Evolutionary conservation across 305 asterid species (phyloP), one percentile per base, ranked within the genome.

Genomic region (Petunia hybrid): DNA sequence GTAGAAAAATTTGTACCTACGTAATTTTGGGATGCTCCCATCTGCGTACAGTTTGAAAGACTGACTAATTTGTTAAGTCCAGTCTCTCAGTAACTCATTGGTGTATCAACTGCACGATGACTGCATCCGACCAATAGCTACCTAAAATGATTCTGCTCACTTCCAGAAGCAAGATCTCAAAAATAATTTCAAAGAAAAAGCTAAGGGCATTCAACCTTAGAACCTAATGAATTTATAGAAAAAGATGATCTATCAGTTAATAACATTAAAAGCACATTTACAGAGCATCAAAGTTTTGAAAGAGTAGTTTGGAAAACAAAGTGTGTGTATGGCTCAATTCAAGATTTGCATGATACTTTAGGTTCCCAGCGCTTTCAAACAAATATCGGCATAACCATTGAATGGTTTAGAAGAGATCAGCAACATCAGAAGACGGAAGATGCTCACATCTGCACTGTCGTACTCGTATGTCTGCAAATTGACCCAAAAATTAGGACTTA

Each of bases 311-410:
- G 53, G 48, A 73, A 74, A 14, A 36, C 43, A 6, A 74, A 74
- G 8, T 53, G 79, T 53, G 36, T 36, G 79, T 14, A 74, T 74
- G 14, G 65, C 38, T 36, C 13, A 38, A 53, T 74, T 74, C 79
- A 53, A 53, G 79, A 74, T 53, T 74, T 38, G 79, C 79, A 53
- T 46, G 38, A 74, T 38, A 74, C 64, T 74, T 74, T 14, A 6
- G 43, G 64, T 74, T 74, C 10, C 38, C 4, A 74, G 48, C 38
- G 79, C 79, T 13, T 13, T 36, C 78, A 51, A 73, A 73, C 46
- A 74, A 36, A 36, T 38, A 35, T 36, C 48, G 13, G 8, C 46
- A 8, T 1, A 48, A 74, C n/a, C 48, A 7, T 38, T 13, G 48
- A 74, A 38, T 53, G 64, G 48, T 22, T 55, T 53, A 4, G 64